Conservation (phyloP, 1,284 basidiomycete species). For the Hypsizygus ulmarius region DNA sequence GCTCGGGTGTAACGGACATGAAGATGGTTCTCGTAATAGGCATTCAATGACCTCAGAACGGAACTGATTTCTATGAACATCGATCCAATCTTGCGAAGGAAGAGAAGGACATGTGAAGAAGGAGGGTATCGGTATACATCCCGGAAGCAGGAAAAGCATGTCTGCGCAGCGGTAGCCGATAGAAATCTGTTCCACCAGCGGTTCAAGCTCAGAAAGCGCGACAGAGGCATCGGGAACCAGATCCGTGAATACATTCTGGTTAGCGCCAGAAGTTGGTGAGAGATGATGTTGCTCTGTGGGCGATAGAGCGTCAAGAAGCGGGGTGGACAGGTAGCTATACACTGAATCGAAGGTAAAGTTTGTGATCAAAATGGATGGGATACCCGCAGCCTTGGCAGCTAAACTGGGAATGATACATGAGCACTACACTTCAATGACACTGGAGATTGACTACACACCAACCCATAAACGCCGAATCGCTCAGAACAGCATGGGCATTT, state of each 20-base stretch:
- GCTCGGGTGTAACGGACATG: conserved; percentile 16
- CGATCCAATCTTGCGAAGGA: conserved; percentile 65
- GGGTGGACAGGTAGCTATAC: conserved; percentile 68
- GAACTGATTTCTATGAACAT: conserved; percentile 44
- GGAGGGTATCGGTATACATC: conserved; percentile 72
- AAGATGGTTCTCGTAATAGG: conserved; percentile 24
- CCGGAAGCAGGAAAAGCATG: conserved; percentile 67
- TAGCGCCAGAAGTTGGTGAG: conserved; percentile 12
- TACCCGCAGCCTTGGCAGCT: conserved; percentile 58
- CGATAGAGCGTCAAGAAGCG: conserved; percentile 36
- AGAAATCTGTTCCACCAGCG: conserved; percentile 60
- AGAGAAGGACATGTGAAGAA: conserved; percentile 52
- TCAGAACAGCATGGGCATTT: conserved; percentile 60
- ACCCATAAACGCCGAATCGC: conserved; percentile 76
- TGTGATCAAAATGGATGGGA: conserved; percentile 70
- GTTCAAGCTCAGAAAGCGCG: conserved; percentile 44
- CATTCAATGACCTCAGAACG: conserved; percentile 40
- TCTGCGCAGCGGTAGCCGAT: conserved; percentile 72
- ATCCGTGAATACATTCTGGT: conserved; percentile 22
- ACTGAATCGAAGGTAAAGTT: conserved; percentile 84
- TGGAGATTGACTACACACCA: conserved; percentile 46
- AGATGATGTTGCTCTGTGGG: conserved; percentile 21
- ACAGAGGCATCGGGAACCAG: conserved; percentile 53
- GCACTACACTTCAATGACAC: not conserved
- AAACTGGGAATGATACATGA: conserved; percentile 40